phyloP scores from a whole-genome alignment of 2,329 filamentous ascomycete genomes.

The Fusarium caatingaense region DNA sequence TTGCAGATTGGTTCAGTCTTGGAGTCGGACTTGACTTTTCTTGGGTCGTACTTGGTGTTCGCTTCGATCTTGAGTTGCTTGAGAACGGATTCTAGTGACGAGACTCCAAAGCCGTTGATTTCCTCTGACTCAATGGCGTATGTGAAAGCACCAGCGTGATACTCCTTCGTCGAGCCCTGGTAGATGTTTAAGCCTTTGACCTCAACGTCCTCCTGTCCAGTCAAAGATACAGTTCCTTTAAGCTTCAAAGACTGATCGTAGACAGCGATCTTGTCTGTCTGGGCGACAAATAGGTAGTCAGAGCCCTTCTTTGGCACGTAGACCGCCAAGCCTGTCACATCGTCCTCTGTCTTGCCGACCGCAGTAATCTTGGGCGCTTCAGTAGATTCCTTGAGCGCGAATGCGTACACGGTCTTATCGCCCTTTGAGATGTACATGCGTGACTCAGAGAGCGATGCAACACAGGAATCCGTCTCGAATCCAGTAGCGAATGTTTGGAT shows the following conservation, averaged over 20 bases:
- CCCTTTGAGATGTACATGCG: conserved; percentile 56
- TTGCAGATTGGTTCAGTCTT: conserved; percentile 48
- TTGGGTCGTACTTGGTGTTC: conserved; percentile 56
- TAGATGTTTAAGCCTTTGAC: conserved; percentile 56
- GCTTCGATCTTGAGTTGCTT: conserved; percentile 47
- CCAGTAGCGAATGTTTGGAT: conserved; percentile 57
- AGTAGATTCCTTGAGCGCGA: conserved; percentile 55
- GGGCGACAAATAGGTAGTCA: conserved; percentile 57
- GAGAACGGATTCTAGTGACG: conserved; percentile 53
- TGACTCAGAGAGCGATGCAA: conserved; percentile 51
- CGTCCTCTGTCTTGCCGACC: conserved; percentile 51
- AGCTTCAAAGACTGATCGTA: conserved; percentile 53
- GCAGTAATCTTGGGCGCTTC: conserved; percentile 50
- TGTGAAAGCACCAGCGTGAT: conserved; percentile 54
- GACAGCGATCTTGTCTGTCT: conserved; percentile 52
- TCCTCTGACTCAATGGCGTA: conserved; percentile 57
- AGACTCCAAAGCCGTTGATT: conserved; percentile 54
- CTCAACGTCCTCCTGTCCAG: conserved; percentile 56
- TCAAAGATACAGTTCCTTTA: conserved; percentile 52
- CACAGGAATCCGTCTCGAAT: conserved; percentile 58
- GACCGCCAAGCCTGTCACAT: conserved; percentile 56
- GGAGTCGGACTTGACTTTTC: conserved; percentile 38
- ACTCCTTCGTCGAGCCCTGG: conserved; percentile 51
- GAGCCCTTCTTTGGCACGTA: conserved; percentile 54
- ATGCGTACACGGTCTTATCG: conserved; percentile 53